A percentile compares a stretch with the other conserved stretches of the same genome.
Evolutionary conservation across 306 rosid species (phyloP).

Genomic region (Cucumis sativus): Cucumber_9930_V3 NC_026660.2:29712501-29713000

Average conservation of each 20-base stretch:
- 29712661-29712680: not conserved
- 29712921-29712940: not conserved
- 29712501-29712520: too few species aligned
- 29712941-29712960: not conserved
- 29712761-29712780: not conserved
- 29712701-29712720: not conserved
- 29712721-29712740: not conserved
- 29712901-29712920: not conserved
- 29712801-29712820: not conserved
- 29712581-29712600: not conserved
- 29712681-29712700: slow-evolving; percentile 6
- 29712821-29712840: not conserved
- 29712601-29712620: not conserved
- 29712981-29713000: slow-evolving; percentile 4
- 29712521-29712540: too few species aligned
- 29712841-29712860: not conserved
- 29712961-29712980: not conserved
- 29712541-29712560: too few species aligned
- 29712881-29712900: not conserved
- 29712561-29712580: too few species aligned
- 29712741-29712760: not conserved
- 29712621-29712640: not conserved
- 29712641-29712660: not conserved
- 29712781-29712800: not conserved
- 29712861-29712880: too few species aligned